phyloP scores from a whole-genome alignment of 177 flowering plant genomes.

The Vitis hybrid region DNA sequence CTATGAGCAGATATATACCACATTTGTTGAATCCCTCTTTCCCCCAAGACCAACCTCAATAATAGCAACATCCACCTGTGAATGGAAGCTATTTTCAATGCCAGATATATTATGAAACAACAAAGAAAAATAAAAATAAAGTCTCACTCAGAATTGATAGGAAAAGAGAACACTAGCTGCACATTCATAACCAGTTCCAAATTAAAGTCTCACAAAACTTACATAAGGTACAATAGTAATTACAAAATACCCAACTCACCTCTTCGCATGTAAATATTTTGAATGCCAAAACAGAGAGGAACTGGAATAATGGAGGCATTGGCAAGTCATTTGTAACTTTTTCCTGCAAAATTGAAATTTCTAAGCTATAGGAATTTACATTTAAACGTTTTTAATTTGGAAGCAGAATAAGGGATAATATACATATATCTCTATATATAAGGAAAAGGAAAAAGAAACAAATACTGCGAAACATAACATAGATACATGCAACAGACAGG shows the following conservation, averaged over 20 bases:
- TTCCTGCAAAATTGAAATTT: conserved; percentile 47
- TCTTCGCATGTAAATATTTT: conserved; percentile 67
- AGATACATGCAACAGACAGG: too few relatives aligned
- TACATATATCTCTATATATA: too few relatives aligned
- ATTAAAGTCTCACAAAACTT: background rate
- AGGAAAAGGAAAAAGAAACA: too few relatives aligned
- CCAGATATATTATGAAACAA: background rate
- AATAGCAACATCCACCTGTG: conserved; percentile 92
- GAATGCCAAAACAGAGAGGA: conserved; percentile 85
- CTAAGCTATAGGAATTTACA: conserved; percentile 10
- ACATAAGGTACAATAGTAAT: background rate
- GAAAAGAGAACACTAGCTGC: background rate
- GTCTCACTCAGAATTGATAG: background rate
- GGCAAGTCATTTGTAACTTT: conserved; percentile 64
- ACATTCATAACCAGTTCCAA: background rate
- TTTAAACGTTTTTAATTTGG: background rate
- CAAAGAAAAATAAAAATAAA: background rate
- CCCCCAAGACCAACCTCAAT: conserved; percentile 97
- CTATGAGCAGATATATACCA: conserved; percentile 47
- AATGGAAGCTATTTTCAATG: background rate
- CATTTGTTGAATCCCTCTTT: conserved; percentile 75
- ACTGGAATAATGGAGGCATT: conserved; percentile 93
- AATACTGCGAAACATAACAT: too few relatives aligned
- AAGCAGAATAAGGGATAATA: too few relatives aligned
- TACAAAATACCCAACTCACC: conserved; percentile 35